Evolutionary conservation across 2,329 filamentous ascomycete species (phyloP).

Genomic region (Malbranchea zuffiana): DNA sequence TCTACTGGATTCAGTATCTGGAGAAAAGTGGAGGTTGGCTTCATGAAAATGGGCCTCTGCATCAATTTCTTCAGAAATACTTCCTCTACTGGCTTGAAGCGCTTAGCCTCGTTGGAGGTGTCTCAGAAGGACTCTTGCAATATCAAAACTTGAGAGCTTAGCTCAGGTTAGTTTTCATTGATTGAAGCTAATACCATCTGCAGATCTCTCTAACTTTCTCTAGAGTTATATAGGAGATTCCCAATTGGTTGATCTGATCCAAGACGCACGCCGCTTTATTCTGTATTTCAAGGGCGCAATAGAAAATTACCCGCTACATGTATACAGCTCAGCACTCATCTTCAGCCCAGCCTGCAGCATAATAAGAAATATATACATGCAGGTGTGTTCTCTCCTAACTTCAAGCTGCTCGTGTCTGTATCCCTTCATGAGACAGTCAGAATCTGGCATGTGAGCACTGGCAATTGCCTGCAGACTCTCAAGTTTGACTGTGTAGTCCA

Average conservation of each 20-base stretch:
- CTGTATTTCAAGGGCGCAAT: background rate
- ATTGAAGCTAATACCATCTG: background rate
- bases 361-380: too few species aligned
- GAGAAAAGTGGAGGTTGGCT: too few species aligned
- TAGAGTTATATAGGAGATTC: background rate
- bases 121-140: constrained; percentile 17
- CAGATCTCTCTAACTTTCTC: background rate
- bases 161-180: background rate
- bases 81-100: constrained; percentile 9
- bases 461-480: background rate
- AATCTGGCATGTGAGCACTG: constrained; percentile 3
- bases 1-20: too few species aligned
- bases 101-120: constrained; percentile 19
- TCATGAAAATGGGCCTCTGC: too few species aligned
- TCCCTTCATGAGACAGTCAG: constrained; percentile 1
- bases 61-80: constrained; percentile 1
- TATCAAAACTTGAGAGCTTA: constrained; percentile 1
- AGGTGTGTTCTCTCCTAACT: too few species aligned
- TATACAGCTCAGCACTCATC: background rate
- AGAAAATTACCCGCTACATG: background rate
- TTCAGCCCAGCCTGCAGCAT: background rate
- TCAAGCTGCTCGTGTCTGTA: background rate
- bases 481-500: background rate
- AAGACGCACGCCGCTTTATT: background rate
- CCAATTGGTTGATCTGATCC: background rate